Percentiles rank a stretch among this genome's conserved stretches.
Conservation (phyloP, 2,329 filamentous ascomycete species). For the Talaromyces sp. region DNA sequence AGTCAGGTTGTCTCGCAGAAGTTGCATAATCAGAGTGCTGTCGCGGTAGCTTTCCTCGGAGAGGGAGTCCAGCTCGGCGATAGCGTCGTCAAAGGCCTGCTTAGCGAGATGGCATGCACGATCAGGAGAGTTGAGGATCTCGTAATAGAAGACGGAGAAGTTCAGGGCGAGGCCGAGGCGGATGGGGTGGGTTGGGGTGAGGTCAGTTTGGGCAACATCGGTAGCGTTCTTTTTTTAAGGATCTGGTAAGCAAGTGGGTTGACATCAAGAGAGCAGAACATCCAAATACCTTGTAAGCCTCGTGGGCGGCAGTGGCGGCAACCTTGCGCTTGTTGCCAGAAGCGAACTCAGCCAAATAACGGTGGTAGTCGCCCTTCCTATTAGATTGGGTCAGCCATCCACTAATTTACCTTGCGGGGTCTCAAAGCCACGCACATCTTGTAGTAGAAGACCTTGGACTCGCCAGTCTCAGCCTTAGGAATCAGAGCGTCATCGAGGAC, state of each 20-base stretch:
- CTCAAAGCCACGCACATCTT: conserved; percentile 73
- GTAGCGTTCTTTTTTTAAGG: conserved; percentile 70
- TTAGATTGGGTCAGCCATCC: conserved; percentile 70
- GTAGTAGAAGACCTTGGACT: conserved; percentile 99
- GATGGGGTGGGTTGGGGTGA: conserved; percentile 96
- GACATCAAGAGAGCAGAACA: neutral
- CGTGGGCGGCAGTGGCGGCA: conserved; percentile 89
- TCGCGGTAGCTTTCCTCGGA: conserved; percentile 98
- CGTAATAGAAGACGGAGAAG: conserved; percentile 99
- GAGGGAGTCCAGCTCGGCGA: conserved; percentile 96
- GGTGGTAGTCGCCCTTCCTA: conserved; percentile 99
- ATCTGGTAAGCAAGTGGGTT: neutral
- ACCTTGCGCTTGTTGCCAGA: conserved; percentile 93
- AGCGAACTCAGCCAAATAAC: conserved; percentile 96
- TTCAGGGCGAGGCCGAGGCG: conserved; percentile 95
- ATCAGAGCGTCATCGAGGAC: conserved; percentile 93
- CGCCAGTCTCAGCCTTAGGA: conserved; percentile 91
- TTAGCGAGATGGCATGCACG: conserved; percentile 98
- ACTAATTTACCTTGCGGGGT: neutral
- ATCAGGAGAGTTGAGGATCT: conserved; percentile 97
- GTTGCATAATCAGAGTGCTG: conserved; percentile 99
- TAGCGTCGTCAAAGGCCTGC: conserved; percentile 98
- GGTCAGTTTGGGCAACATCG: conserved; percentile 96
- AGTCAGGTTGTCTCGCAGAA: conserved; percentile 96
- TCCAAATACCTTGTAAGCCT: conserved; percentile 89